Evolutionary conservation across 495 filamentous ascomycete species (phyloP), one percentile per base, ranked within the genome.

Genomic region (Penicillium verhagenii): DNA sequence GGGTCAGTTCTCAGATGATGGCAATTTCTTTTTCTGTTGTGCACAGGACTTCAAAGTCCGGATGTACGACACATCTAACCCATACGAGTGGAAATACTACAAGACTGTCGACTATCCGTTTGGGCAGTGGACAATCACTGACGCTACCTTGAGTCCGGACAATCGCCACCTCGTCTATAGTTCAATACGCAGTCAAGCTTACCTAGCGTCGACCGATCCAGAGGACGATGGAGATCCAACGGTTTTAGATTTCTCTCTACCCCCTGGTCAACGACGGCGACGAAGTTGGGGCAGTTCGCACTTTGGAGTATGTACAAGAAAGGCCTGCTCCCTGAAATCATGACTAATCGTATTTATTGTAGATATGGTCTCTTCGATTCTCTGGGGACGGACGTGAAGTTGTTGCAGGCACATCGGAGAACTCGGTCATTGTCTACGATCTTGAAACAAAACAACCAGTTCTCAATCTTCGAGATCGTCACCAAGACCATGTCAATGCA

Each of bases 61-160:
- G 19, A 91, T 98, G 88, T 98, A 97, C 67, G 94, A 98, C 66
- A 97, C 94, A 0, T 95, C 91, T 1, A 96, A 97, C 54, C 94
- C 94, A 0, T 95, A 92, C 66, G 82, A 89, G 49, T 98, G 94
- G 94, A 87, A 86, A 62, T 92, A 96, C 67, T 97, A 97, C 73
- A 97, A 97, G 71, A 92, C 89, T 0, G 91, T 93, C 9, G 72
- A 80, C 18, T 96, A 96, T 72, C 88, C 90, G 3, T 87, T 83
- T 51, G 94, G 91, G 3, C 84, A 87, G 56, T 98, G 94, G 94
- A 97, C 93, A 2, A 87, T 98, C 59, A 98, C 93, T 10, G 94
- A 98, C 74, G 93, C 94, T 24, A 86, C 86, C 5, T 72, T 98
- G 21, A 95, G 90, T 55, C 94, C 93, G 1, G 92, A 98, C 72